Evolutionary conservation across 2,329 filamentous ascomycete species (phyloP).

Genomic region (Diaporthe sp.): DNA sequence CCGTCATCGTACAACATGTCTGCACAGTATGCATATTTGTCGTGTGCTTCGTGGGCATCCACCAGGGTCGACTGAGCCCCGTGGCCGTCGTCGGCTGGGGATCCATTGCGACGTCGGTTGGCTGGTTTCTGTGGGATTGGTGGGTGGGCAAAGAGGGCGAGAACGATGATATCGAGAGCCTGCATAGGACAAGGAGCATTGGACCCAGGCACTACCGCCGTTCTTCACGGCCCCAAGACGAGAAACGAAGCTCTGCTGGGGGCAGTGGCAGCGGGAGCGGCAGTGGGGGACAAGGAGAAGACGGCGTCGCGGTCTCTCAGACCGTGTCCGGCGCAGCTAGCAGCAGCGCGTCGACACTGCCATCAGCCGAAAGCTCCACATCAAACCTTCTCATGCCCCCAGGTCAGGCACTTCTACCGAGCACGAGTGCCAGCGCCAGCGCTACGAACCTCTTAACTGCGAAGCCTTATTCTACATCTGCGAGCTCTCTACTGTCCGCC

Average conservation of each 20-base stretch:
- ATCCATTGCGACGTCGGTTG: constrained; percentile 83
- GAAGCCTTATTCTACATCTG: constrained; percentile 64
- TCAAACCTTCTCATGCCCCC: constrained; percentile 54
- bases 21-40: constrained; percentile 95
- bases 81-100: constrained; percentile 90
- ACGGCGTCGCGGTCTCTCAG: constrained; percentile 27
- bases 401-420: constrained; percentile 40
- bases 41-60: constrained; percentile 93
- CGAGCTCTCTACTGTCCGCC: constrained; percentile 66
- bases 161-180: constrained; percentile 62
- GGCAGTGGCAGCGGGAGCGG: constrained; percentile 43
- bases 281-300: constrained; percentile 41
- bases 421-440: constrained; percentile 43
- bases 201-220: constrained; percentile 45
- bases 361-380: constrained; percentile 61
- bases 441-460: constrained; percentile 48
- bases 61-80: constrained; percentile 87
- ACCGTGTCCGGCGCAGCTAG: constrained; percentile 32
- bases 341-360: constrained; percentile 46
- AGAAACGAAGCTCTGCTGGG: constrained; percentile 41
- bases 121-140: constrained; percentile 92
- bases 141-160: constrained; percentile 80
- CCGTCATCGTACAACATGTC: constrained; percentile 96
- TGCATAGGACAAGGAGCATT: constrained; percentile 52
- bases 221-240: constrained; percentile 42